A percentile compares a stretch with the other conserved stretches of the same genome.
phyloP scores from a whole-genome alignment of 2,329 filamentous ascomycete species.

The Penicillium sp. region DNA sequence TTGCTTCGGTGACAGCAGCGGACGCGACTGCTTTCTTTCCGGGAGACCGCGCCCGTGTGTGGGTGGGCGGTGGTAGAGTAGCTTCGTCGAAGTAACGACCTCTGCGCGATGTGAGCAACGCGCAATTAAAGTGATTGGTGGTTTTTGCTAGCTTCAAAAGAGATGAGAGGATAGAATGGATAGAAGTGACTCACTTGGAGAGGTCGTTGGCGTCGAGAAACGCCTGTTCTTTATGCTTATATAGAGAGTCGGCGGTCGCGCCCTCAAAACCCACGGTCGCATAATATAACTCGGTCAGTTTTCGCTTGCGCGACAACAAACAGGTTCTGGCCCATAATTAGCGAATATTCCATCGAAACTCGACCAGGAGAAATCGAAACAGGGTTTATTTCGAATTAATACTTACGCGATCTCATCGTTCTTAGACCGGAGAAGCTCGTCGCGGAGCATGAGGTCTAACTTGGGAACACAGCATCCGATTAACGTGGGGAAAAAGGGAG shows the following conservation, averaged over 20 bases:
- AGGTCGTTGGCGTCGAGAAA: conserved; percentile 64
- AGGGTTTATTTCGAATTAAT: conserved; percentile 37
- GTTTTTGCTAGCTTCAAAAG: background rate
- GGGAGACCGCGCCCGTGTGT: conserved; percentile 28
- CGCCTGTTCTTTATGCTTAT: conserved; percentile 54
- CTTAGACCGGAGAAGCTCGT: conserved; percentile 55
- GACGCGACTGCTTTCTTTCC: conserved; percentile 36
- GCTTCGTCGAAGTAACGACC: conserved; percentile 61
- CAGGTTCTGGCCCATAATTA: conserved; percentile 50
- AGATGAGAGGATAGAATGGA: conserved; percentile 6
- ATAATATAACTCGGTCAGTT: conserved; percentile 86
- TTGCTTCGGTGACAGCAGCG: conserved; percentile 28
- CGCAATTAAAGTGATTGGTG: conserved; percentile 2
- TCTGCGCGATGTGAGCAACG: conserved; percentile 45
- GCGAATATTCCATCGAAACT: conserved; percentile 34
- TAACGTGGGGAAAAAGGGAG: conserved; percentile 50
- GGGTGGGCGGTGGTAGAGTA: conserved; percentile 52
- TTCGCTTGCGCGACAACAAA: conserved; percentile 85
- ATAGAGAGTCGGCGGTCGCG: conserved; percentile 56
- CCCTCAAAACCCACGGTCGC: conserved; percentile 65
- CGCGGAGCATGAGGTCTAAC: conserved; percentile 54
- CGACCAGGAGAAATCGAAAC: conserved; percentile 10
- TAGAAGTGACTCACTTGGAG: conserved; percentile 54
- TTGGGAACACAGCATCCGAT: conserved; percentile 55
- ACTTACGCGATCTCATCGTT: conserved; percentile 57